phyloP scores from a whole-genome alignment of 2,329 filamentous ascomycete species.

The Acarospora socialis region DNA sequence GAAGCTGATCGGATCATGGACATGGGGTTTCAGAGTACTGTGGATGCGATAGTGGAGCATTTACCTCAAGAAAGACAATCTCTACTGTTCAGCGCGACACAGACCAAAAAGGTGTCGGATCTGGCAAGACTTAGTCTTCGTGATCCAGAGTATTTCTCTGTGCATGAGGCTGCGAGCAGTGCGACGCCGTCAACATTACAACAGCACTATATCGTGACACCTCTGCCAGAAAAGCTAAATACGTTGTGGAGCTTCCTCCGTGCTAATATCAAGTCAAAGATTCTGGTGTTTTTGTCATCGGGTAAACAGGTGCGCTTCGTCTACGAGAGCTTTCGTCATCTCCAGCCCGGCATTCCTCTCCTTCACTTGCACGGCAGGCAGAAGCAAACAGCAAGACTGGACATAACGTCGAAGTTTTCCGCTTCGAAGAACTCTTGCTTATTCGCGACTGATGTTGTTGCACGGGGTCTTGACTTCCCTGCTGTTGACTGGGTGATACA shows the following conservation, averaged over 20 bases:
- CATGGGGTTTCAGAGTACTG: conserved; percentile 82
- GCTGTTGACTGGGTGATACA: conserved; percentile 99
- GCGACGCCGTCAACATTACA: conserved; percentile 75
- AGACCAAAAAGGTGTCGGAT: conserved; percentile 88
- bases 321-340: conserved; percentile 80
- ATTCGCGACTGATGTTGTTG: conserved; percentile 91
- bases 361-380: conserved; percentile 89
- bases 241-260: conserved; percentile 88
- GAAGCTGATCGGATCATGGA: conserved; percentile 96
- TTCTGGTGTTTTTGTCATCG: conserved; percentile 86
- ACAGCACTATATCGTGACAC: conserved; percentile 81
- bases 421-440: conserved; percentile 71
- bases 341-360: conserved; percentile 86
- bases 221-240: conserved; percentile 77
- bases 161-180: conserved; percentile 65
- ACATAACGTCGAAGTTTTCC: conserved; percentile 75
- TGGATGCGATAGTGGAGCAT: conserved; percentile 89
- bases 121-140: conserved; percentile 74
- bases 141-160: conserved; percentile 88
- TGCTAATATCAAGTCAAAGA: conserved; percentile 81
- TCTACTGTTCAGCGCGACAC: conserved; percentile 87
- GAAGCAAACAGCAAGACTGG: conserved; percentile 75
- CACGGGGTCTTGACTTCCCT: conserved; percentile 87
- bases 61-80: conserved; percentile 77
- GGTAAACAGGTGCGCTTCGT: conserved; percentile 95